Conservation (phyloP, 495 filamentous ascomycete species). For the Hypomontagnella monticulosa region DNA sequence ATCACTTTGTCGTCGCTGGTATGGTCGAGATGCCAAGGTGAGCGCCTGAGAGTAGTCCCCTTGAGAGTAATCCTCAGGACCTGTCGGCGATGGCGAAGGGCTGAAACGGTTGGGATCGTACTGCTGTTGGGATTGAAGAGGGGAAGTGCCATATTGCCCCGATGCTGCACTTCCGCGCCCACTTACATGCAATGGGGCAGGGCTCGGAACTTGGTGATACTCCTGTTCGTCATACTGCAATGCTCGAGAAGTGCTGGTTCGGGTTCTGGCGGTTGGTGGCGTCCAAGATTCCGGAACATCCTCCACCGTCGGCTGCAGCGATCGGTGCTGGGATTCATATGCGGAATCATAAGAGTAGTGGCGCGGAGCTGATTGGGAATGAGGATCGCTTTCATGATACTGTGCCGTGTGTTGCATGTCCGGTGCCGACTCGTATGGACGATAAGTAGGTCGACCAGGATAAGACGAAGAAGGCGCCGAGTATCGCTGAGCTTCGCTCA, state of each 20-base stretch:
- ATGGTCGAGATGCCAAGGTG: constrained; percentile 38
- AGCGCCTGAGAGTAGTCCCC: constrained; percentile 47
- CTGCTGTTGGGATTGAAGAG: constrained; percentile 32
- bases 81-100: constrained; percentile 35
- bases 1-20: constrained; percentile 34
- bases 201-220: constrained; percentile 52
- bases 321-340: constrained; percentile 55
- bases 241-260: constrained; percentile 54
- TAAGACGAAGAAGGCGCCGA: constrained; percentile 51
- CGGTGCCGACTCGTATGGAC: constrained; percentile 55
- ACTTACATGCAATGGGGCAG: constrained; percentile 59
- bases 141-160: constrained; percentile 43
- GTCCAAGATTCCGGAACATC: constrained; percentile 66
- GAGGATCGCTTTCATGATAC: constrained; percentile 42
- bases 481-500: constrained; percentile 58
- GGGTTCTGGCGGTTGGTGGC: constrained; percentile 54
- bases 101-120: constrained; percentile 38
- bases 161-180: constrained; percentile 52
- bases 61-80: constrained; percentile 42
- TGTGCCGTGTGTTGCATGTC: constrained; percentile 42
- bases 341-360: constrained; percentile 61
- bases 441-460: constrained; percentile 58
- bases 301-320: constrained; percentile 75
- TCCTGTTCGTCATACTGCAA: constrained; percentile 48
- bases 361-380: constrained; percentile 48